Base-by-base conservation (phyloP, 2,329 filamentous ascomycete genomes). In the Alternaria alternata region DNA sequence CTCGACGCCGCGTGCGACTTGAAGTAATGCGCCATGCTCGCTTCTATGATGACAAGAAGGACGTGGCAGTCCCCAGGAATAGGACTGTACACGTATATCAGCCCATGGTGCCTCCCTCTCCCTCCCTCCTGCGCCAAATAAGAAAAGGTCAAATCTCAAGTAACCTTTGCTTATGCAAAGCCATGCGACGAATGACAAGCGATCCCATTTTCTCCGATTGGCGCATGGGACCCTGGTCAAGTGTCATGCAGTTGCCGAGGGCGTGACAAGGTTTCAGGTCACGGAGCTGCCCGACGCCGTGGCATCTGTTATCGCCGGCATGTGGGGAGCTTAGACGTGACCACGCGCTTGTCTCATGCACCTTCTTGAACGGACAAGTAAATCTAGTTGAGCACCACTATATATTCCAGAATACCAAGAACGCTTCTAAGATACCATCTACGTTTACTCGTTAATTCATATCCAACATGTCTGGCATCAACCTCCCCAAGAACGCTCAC, bases 401-500 rank as follows among this genome's bases (percentile, higher is more conserved):
- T 44, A 46, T 44, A 46, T 54, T 32, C 6, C 39, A 53, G 30
- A 26, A 14, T 53, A 32, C 39, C 41, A 47, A 36, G 26, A 34
- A 22, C 39, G 22, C 44, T 43, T 46, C 22, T n/a, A 2, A 22
- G 5, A 3, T 28, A 38, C n/a, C 9, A 42, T 20, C 5, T 9
- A 11, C 8, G n/a, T 36, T 3, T 14, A 52, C n/a, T 38, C 30
- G 20, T 11, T n/a, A 52, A 22, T 48, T 18, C 38, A 11, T 20
- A 32, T 41, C 11, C 39, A 53, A 7, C 36, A 79, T 79, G 75
- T 63, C 77, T 3, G 58, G 64, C 59, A n/a, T 58, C 38, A 64
- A 74, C 55, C 77, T 86, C 32, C 85, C 85, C 18, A 64, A 78
- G 51, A 89, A 88, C 73, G 82, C 87, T 36, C 92, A 95, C 81